Percentiles rank a stretch among this genome's conserved stretches.
Evolutionary conservation across 208 protist species (phyloP).

Genomic region (Acanthamoeba castellanii): DNA sequence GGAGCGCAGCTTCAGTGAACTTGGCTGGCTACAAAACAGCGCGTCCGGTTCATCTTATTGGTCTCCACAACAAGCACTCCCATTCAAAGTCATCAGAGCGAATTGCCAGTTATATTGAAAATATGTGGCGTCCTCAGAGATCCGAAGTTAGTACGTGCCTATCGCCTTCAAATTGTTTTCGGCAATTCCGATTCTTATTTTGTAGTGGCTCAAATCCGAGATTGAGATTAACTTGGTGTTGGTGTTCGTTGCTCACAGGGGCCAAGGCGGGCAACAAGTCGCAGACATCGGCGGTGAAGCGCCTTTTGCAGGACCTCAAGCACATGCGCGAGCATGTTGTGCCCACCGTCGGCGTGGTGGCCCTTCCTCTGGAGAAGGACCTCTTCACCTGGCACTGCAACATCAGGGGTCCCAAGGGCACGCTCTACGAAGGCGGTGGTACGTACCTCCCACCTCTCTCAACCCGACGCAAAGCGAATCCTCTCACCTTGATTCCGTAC

Average conservation of each 20-base stretch:
- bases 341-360: slow-evolving; percentile 67
- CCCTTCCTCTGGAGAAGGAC: slow-evolving; percentile 65
- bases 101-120: slow-evolving; percentile 35
- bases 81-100: background rate
- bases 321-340: slow-evolving; percentile 52
- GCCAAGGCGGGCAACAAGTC: slow-evolving; percentile 65
- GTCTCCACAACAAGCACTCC: too few species aligned
- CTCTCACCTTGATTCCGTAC: background rate
- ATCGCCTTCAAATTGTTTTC: background rate
- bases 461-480: background rate
- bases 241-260: background rate
- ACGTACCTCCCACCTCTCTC: background rate
- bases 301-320: slow-evolving; percentile 72
- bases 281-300: slow-evolving; percentile 68
- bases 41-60: background rate
- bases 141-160: slow-evolving; percentile 37
- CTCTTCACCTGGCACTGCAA: slow-evolving; percentile 73
- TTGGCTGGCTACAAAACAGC: too few species aligned
- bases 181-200: background rate
- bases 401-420: slow-evolving; percentile 65
- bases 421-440: slow-evolving; percentile 68
- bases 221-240: background rate
- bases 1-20: too few species aligned
- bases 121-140: slow-evolving; percentile 71
- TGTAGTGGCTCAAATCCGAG: background rate